Conservation (phyloP, 2,329 filamentous ascomycete species). For the Fusarium sp. region DNA sequence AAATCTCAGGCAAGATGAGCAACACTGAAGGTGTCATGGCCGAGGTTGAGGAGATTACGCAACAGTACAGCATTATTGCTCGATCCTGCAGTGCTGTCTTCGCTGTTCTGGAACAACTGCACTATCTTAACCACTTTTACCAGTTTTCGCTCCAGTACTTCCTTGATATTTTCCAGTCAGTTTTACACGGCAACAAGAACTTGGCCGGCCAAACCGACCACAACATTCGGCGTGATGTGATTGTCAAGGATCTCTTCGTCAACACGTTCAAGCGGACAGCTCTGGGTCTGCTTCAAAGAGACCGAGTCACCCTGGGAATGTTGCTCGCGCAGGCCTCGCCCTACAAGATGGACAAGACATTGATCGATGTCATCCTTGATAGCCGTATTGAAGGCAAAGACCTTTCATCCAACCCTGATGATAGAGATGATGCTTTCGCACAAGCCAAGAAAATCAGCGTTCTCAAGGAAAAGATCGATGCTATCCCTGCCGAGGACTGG, state of each 20-base stretch:
- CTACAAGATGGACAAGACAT: constrained; percentile 90
- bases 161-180: constrained; percentile 94
- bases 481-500: constrained; percentile 75
- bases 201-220: constrained; percentile 78
- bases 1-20: constrained; percentile 95
- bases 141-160: constrained; percentile 99
- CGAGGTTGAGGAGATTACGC: constrained; percentile 95
- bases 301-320: constrained; percentile 93
- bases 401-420: constrained; percentile 75
- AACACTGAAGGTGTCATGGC: constrained; percentile 98
- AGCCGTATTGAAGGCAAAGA: constrained; percentile 80
- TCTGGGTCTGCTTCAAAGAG: constrained; percentile 90
- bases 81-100: constrained; percentile 97
- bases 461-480: constrained; percentile 78
- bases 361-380: constrained; percentile 90
- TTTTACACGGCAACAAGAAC: constrained; percentile 83
- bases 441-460: constrained; percentile 76
- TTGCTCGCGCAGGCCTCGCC: constrained; percentile 95
- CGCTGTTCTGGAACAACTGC: constrained; percentile 94
- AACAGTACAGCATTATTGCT: constrained; percentile 93
- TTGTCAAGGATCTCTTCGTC: constrained; percentile 90
- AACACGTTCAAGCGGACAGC: constrained; percentile 95
- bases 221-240: constrained; percentile 84
- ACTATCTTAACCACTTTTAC: constrained; percentile 99
- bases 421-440: constrained; percentile 75